Base-by-base conservation (phyloP, 495 filamentous ascomycete species). In the Penicillium soppii region DNA sequence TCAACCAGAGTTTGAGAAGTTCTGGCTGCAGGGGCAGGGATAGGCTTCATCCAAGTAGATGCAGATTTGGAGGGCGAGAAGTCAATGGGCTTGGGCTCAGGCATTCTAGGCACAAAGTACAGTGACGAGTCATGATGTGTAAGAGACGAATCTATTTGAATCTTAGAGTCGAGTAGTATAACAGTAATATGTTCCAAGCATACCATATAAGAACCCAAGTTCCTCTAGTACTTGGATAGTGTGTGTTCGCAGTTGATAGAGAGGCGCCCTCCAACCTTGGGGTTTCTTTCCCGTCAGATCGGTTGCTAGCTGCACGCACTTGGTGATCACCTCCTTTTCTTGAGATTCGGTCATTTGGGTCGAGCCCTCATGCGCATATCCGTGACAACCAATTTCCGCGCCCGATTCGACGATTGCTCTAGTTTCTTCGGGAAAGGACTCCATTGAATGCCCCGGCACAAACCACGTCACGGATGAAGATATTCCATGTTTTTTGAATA, bases 391-490 rank as follows among this genome's bases (percentile, higher is more conserved):
- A 35, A 85, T 76, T 55, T 86, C 82, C n/a, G 69, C 72, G 3
- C 81, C 81, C 19, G 73, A 75, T 0, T 79, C 72, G 3, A 84
- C 67, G 29, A 86, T 80, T 19, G 69, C 66, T 26, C 72, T 68
- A 3, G 78, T 75, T 49, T 80, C 70, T 1, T 73, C 65, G 0
- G 79, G 81, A 59, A 85, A 86, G 12, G 72, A 82, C 52, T 86
- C 83, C 45, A 80, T 72, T 1, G 78, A 81, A 61, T 86, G 82
- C 7, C 83, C 82, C 0, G 83, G 83, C 17, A 86, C 75, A 54
- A 84, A 85, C 83, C 83, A 86, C 4, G 82, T 83, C 15, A 80
- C 70, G 23, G 75, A 74, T 5, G 79, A 67, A 5, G 75, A 63
- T 29, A 85, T 72, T 8, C 59, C 59, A 33, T 78, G 71, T 54